These are phyloP conservation scores for Ceratocystis lukuohia DNA, from an alignment of 2,329 filamentous ascomycete species.

Conservation along the genomic window DNA sequence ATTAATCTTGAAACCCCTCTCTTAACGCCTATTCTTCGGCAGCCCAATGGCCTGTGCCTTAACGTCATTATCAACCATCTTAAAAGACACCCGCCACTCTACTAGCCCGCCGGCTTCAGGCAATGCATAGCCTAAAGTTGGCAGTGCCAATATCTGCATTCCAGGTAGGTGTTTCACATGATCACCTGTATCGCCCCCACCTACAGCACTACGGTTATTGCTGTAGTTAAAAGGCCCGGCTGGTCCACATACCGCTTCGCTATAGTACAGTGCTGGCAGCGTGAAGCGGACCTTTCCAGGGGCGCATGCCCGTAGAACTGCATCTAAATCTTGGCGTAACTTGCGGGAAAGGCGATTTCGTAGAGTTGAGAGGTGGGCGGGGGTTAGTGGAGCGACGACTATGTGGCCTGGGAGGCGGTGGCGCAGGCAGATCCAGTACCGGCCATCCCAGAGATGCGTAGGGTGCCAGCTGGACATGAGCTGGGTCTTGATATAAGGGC, in stretches of 20 bases:
- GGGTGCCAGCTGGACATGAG: constrained; percentile 22
- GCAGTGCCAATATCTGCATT: constrained; percentile 38
- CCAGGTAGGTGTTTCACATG: constrained; percentile 18
- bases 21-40: neutral
- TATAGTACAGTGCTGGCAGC: constrained; percentile 40
- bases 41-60: constrained; percentile 22
- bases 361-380: constrained; percentile 35
- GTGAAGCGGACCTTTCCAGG: constrained; percentile 44
- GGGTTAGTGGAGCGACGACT: constrained; percentile 34
- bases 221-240: constrained; percentile 4
- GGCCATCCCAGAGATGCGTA: constrained; percentile 42
- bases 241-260: neutral
- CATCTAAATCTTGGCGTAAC: constrained; percentile 27
- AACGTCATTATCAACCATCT: constrained; percentile 34
- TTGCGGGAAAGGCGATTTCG: constrained; percentile 31
- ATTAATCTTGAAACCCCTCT: neutral
- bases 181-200: neutral
- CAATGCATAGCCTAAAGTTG: constrained; percentile 37
- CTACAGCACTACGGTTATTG: neutral
- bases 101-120: constrained; percentile 37
- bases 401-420: constrained; percentile 32
- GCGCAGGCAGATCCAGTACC: constrained; percentile 45
- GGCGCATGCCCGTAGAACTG: constrained; percentile 36
- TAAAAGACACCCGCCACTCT: constrained; percentile 37
- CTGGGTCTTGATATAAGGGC: neutral